Evolutionary conservation across 2,329 filamentous ascomycete genomes (phyloP).

Genomic region (Botrytis fabae): DNA sequence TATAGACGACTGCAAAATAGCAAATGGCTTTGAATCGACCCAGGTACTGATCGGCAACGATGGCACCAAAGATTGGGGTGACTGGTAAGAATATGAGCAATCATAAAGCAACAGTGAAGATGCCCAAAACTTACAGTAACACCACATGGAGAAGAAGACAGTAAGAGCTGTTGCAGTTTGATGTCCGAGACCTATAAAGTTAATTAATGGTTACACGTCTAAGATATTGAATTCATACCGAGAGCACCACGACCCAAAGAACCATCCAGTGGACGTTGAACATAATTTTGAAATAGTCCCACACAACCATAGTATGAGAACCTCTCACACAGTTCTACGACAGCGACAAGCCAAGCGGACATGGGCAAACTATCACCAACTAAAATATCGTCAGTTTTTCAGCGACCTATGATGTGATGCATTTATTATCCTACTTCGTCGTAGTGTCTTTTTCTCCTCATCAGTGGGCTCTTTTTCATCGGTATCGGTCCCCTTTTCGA

Average conservation of each 20-base stretch:
- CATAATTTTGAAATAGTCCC: conserved; percentile 62
- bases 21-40: conserved; percentile 64
- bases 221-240: background rate
- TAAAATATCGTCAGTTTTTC: background rate
- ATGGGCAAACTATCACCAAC: conserved; percentile 21
- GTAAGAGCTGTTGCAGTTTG: conserved; percentile 54
- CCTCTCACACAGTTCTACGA: conserved; percentile 19
- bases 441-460: background rate
- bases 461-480: conserved; percentile 8
- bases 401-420: background rate
- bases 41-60: conserved; percentile 55
- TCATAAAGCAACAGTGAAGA: background rate
- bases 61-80: conserved; percentile 46
- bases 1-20: conserved; percentile 47
- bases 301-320: conserved; percentile 66
- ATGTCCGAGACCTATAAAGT: conserved; percentile 50
- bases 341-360: conserved; percentile 21
- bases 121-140: conserved; percentile 45
- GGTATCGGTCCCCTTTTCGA: background rate
- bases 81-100: conserved; percentile 20
- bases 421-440: conserved; percentile 4
- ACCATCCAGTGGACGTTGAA: conserved; percentile 47
- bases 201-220: background rate
- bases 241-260: conserved; percentile 47
- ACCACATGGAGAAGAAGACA: conserved; percentile 53